Base-by-base conservation (phyloP, 2,329 filamentous ascomycete species). In the Aspergillus novofumigatus region DNA sequence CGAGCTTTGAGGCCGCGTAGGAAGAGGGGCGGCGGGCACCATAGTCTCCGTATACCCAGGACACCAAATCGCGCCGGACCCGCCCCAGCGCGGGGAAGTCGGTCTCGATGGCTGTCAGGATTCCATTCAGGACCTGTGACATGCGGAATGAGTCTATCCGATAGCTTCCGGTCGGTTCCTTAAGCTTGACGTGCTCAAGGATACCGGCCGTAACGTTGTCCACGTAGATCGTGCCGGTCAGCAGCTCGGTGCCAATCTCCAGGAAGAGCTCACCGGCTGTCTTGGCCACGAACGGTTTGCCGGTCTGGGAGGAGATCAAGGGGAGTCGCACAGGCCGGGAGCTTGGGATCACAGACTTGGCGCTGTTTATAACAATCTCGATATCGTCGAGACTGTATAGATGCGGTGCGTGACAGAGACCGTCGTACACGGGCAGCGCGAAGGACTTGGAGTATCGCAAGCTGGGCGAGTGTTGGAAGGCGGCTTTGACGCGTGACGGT, bases 371-470 rank as follows among this genome's bases (percentile, higher is more conserved):
- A 4, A 53, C 49, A 0, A 38, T 42, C 14, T 50, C 41, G 17
- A 60, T 54, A 35, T 54, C 47, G 1, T 62, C 54, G 35, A 38
- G 38, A 8, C 51, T 68, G 62, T 85, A 86, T 7, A 77, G 75
- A 41, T 78, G 76, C 55, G 71, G 75, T 5, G 81, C 76, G 54
- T 67, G 64, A 48, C 65, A 69, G 9, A 67, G 53, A 4, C 66
- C 66, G 1, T 60, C 62, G 45, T 60, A 63, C 4, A 68, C 62
- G 2, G 65, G 65, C 28, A 69, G 49, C 3, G 61, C 50, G 3
- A 62, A 28, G 17, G 50, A 58, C 45, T 65, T 67, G 28, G 55
- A 58, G 35, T 64, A 54, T 4, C 59, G 53, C 25, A 69, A 53
- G 10, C 56, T 35, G 10, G 57, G 41, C 10, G 61, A 61, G 3